Evolutionary conservation across 352 stramenopile genomes (phyloP), one percentile per base, ranked within the genome.

Genomic region (Pythium guiyangense): DNA sequence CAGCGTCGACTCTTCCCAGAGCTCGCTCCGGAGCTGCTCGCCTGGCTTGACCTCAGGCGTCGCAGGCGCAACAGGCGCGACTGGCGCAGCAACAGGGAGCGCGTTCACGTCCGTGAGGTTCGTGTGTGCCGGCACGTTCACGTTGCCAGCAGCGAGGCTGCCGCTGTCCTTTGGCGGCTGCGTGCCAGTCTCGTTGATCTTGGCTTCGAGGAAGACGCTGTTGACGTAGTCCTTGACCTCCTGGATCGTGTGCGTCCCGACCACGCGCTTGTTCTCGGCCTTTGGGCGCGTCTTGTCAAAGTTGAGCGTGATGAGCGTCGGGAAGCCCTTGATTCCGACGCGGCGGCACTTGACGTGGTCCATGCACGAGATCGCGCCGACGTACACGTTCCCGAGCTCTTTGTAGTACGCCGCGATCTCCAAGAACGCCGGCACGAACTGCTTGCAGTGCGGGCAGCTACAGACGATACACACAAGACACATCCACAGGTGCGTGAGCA

Each of bases 321-420:
- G 83, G 62, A 93, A 93, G 14, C 83, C 83, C 60, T 85, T 93
- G 60, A 93, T 87, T 14, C 66, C 74, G 37, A 88, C 79, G 43
- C 78, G 74, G 45, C 80, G 79, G 63, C 83, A 93, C 63, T 90
- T 89, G 54, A 91, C 80, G 66, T 89, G 81, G 68, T 93, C 80
- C 83, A 93, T 93, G 71, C 83, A 93, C 63, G 78, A 90, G 60
- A 93, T 63, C 27, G 83, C 83, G 52, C 83, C 83, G 8, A 93
- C 63, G 60, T 93, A 81, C 39, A 91, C 73, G 55, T 71, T 76
- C 8, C 69, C 75, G 43, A 78, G 66, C n/a, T 62, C 63, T 64
- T 90, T 91, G 75, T 85, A 91, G 60, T 88, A 84, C 20, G 83
- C 78, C 4, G 78, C 83, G 17, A 88, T 55, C 40, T 90, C 70